These are phyloP conservation scores for Seminavis robusta DNA, from an alignment of 108 stramenopile genomes.

Conservation along the genomic window DNA sequence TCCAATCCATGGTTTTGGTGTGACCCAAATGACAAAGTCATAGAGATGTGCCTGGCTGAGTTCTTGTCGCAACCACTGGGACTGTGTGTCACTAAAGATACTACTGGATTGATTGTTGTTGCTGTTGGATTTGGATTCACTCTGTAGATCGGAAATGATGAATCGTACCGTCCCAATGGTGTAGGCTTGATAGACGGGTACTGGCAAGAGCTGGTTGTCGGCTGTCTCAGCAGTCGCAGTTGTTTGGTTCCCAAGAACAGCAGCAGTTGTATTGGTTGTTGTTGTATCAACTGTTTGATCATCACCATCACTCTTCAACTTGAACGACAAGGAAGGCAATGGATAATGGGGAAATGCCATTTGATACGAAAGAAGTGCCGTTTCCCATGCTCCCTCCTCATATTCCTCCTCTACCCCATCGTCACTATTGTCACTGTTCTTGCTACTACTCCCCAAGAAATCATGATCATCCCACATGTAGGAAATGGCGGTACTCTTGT, in stretches of 20 bases:
- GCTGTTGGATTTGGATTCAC: slow-evolving; percentile 27
- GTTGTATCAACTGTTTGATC: no score
- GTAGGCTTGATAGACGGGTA: slow-evolving; percentile 55
- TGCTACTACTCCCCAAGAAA: slow-evolving; percentile 52
- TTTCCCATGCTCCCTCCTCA: slow-evolving; percentile 8
- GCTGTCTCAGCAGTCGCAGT: neutral
- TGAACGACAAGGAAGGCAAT: no score
- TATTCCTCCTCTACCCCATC: neutral
- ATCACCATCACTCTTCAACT: no score
- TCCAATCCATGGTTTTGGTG: slow-evolving; percentile 49
- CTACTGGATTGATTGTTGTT: no score
- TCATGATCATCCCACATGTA: slow-evolving; percentile 71
- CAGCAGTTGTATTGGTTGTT: no score
- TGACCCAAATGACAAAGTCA: slow-evolving; percentile 61
- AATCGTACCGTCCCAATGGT: slow-evolving; percentile 60
- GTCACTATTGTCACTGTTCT: slow-evolving; percentile 37
- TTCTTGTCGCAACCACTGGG: slow-evolving; percentile 42
- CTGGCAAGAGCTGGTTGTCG: no score
- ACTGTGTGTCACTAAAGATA: slow-evolving; percentile 35
- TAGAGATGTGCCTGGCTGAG: slow-evolving; percentile 35
- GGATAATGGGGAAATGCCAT: slow-evolving; percentile 41
- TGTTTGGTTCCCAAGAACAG: neutral
- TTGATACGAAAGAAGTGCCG: slow-evolving; percentile 28
- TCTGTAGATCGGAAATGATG: slow-evolving; percentile 51
- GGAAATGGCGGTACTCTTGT: slow-evolving; percentile 30